Evolutionary conservation across 192 early-diverging fungal genomes (phyloP).

Genomic region (Entomortierella parvispora): DNA sequence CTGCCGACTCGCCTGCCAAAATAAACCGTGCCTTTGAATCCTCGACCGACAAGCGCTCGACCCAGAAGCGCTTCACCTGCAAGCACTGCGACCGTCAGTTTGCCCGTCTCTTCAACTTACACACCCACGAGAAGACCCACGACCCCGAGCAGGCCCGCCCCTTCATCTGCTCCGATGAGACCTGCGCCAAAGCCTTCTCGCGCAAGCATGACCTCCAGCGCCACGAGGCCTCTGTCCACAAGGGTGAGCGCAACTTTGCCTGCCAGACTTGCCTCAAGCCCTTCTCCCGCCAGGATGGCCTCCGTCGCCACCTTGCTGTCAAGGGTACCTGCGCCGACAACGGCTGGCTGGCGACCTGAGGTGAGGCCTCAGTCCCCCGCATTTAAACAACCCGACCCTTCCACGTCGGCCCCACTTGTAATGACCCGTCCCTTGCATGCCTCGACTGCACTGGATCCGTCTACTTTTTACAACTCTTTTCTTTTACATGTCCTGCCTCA

Average conservation of each 20-base stretch:
- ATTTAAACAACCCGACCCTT: conserved; percentile 30
- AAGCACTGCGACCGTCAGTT: conserved; percentile 67
- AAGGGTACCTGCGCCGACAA: conserved; percentile 49
- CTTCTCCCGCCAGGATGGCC: conserved; percentile 75
- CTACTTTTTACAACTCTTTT: conserved; percentile 24
- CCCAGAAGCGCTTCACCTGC: conserved; percentile 62
- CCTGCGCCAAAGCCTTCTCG: conserved; percentile 68
- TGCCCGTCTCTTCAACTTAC: conserved; percentile 73
- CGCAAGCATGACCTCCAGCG: conserved; percentile 79
- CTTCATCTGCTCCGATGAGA: conserved; percentile 59
- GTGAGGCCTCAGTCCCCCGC: conserved; percentile 40
- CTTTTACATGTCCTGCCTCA: conserved; percentile 32
- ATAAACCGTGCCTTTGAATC: conserved; percentile 6
- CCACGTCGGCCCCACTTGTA: conserved; percentile 14
- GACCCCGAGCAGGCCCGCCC: conserved; percentile 71
- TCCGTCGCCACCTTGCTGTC: conserved; percentile 64
- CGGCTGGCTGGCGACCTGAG: conserved; percentile 46
- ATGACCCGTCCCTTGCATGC: background rate
- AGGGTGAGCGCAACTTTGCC: conserved; percentile 66
- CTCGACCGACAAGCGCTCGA: conserved; percentile 3
- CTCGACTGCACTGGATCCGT: conserved; percentile 15
- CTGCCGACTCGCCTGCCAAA: background rate
- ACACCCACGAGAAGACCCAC: conserved; percentile 72
- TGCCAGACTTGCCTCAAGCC: conserved; percentile 64
- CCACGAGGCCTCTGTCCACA: conserved; percentile 71